Evolutionary conservation across 1,284 basidiomycete genomes (phyloP).

Genomic region (Sutorius eximius): DNA sequence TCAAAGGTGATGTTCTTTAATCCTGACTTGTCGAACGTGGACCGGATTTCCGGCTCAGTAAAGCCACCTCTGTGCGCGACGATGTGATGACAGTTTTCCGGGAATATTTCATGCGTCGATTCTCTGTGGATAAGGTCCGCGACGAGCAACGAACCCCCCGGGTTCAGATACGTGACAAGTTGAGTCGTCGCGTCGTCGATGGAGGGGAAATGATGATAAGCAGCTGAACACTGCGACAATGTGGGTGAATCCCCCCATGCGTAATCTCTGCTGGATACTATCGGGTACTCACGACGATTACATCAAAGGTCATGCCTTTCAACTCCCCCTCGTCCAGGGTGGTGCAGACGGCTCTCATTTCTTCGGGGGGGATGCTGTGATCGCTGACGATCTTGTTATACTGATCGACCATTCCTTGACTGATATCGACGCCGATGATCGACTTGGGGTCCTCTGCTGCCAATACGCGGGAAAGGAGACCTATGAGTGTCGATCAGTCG

Average conservation of each 20-base stretch:
- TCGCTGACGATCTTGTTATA: constrained; percentile 57
- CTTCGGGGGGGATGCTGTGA: constrained; percentile 56
- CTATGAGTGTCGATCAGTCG: constrained; percentile 34
- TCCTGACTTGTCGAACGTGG: constrained; percentile 49
- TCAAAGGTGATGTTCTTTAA: constrained; percentile 44
- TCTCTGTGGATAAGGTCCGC: constrained; percentile 46
- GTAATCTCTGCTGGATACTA: background rate
- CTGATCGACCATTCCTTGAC: constrained; percentile 59
- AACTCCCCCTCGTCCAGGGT: constrained; percentile 44
- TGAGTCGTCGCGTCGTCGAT: constrained; percentile 50
- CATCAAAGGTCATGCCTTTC: constrained; percentile 56
- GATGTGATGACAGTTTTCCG: constrained; percentile 37
- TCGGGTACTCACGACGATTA: constrained; percentile 49
- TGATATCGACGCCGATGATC: constrained; percentile 71
- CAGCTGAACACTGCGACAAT: constrained; percentile 53
- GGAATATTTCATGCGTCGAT: constrained; percentile 25
- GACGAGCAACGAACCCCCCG: constrained; percentile 60
- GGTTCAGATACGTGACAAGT: constrained; percentile 57
- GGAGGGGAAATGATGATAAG: constrained; percentile 68
- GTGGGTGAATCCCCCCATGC: constrained; percentile 9
- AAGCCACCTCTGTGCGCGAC: constrained; percentile 58
- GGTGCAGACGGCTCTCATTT: constrained; percentile 58
- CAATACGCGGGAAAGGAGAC: constrained; percentile 56
- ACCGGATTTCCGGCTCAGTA: constrained; percentile 44
- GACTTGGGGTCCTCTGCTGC: constrained; percentile 50